Evolutionary conservation across 2,329 filamentous ascomycete species (phyloP), one percentile per base, ranked within the genome.

Genomic region (Fusarium continuum): DNA sequence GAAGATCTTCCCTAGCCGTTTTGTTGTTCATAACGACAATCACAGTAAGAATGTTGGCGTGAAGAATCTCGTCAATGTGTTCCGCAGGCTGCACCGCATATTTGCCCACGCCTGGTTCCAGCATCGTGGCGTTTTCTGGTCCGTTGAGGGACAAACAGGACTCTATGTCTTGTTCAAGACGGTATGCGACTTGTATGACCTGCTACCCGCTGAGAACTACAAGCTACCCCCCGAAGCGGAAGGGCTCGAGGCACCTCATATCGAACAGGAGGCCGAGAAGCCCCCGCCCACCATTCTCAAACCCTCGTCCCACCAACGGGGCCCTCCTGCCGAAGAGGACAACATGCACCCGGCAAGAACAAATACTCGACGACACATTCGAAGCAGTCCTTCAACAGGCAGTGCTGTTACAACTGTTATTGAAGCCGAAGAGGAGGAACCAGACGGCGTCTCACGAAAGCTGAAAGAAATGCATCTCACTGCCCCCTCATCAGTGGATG

Each of bases 41-140:
- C 83, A 87, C 72, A 86, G 86, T 70, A 85, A 84, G 74, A 83
- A 81, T 60, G 77, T 83, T 36, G 91, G 91, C 52, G 82, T 90
- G 57, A 92, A 92, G 76, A 94, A 96, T 75, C 82, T 99, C 56
- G 91, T 94, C 69, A 98, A 97, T 75, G 94, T 99, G 53, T 98
- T 99, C 77, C 87, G 95, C 52, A 86, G 95, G 13, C 86, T 98
- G 44, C 96, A 99, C 76, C 87, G 95, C 58, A 98, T 99, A 77
- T 99, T 98, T 74, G 95, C 95, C 40, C 95, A 99, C 75, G 95
- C 95, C 8, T 99, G 95, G 95, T 99, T 97, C 76, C 93, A 97
- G 78, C 95, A 99, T 76, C 87, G 93, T 39, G 90, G 91, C 51
- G 92, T 97, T 48, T 99, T 98, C 76, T 98, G 94, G 93, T 88